Percentiles rank a stretch among this genome's conserved stretches.
Conservation (phyloP, 371 early-diverging fungal species). For the Gilbertella persicaria region DNA sequence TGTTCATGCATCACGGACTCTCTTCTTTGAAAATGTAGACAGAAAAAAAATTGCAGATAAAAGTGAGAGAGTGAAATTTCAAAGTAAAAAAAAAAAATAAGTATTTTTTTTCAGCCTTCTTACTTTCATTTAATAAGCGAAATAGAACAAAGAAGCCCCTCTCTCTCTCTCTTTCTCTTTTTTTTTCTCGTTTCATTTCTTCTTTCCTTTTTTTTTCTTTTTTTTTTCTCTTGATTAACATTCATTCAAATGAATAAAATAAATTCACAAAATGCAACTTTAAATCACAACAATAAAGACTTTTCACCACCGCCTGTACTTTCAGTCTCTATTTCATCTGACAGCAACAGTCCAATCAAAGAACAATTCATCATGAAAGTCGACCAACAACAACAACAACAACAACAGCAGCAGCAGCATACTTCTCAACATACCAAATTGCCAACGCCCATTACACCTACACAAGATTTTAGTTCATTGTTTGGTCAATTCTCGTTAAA, state of each 20-base stretch:
- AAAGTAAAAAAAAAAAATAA: too few species aligned
- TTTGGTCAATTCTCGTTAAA: conserved; percentile 26
- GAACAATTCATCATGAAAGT: not conserved
- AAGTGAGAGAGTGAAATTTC: too few species aligned
- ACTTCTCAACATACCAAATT: too few species aligned
- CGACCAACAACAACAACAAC: not conserved
- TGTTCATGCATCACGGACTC: too few species aligned
- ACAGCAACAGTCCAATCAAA: not conserved
- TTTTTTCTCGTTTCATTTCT: not conserved
- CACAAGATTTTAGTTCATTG: conserved; percentile 4
- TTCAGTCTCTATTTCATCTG: not conserved
- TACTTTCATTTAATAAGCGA: too few species aligned
- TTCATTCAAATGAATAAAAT: not conserved
- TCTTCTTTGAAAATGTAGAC: too few species aligned
- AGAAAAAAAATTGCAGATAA: too few species aligned
- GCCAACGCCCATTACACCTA: conserved; percentile 13
- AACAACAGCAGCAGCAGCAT: not conserved
- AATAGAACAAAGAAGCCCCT: not conserved
- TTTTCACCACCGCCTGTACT: not conserved
- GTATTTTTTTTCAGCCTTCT: not conserved
- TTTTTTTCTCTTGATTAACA: not conserved
- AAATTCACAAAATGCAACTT: not conserved
- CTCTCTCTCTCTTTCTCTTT: conserved; percentile 1
- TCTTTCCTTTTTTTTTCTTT: not conserved
- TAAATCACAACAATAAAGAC: not conserved